Base-by-base conservation (phyloP, 176 grass and related monocot species). In the Luzula sylvatica region DNA sequence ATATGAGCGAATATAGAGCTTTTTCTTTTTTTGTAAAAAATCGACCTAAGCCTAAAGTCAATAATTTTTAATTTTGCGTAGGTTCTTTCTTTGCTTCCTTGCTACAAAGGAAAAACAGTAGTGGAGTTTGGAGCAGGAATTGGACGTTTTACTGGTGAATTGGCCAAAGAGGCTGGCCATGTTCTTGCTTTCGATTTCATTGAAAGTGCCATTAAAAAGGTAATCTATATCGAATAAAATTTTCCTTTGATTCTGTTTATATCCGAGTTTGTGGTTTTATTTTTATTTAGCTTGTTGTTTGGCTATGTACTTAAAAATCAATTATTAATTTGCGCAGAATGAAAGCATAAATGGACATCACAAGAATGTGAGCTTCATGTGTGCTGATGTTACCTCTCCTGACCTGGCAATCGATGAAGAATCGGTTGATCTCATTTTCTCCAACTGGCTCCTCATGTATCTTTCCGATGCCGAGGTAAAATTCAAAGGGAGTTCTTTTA, bases 381-480 rank as follows among this genome's bases (percentile, higher is more conserved):
- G 93, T 71, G 86, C 86, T 61, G 93, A 98, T 65, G 86, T 98
- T n/a, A 87, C 82, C 7, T 83, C 86, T 68, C 52, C 75, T 21
- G 56, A 80, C 19, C 69, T 98, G 60, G 57, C 41, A 52, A 80
- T 98, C 51, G 72, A 86, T 63, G 78, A 57, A 51, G 81, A 87
- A 43, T 98, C 78, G 19, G 46, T 98, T 23, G 93, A 98, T 79
- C 60, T 98, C 13, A 82, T 98, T 56, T 98, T 98, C 58, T 98
- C 93, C 50, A 98, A 98, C 69, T 98, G 86, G 86, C 55, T 98
- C 17, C 52, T 98, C 29, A 98, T 98, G 86, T 90, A 98, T 72
- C 86, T 90, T 60, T 82, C 82, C 15, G 93, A 98, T 77, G 65
- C 76, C 58, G 93, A 98, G 93, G 93, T 98, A 80, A 35, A 35